Evolutionary conservation across 2,329 filamentous ascomycete species (phyloP), one percentile per base, ranked within the genome.

Genomic region (Talaromyces rugulosus): DNA sequence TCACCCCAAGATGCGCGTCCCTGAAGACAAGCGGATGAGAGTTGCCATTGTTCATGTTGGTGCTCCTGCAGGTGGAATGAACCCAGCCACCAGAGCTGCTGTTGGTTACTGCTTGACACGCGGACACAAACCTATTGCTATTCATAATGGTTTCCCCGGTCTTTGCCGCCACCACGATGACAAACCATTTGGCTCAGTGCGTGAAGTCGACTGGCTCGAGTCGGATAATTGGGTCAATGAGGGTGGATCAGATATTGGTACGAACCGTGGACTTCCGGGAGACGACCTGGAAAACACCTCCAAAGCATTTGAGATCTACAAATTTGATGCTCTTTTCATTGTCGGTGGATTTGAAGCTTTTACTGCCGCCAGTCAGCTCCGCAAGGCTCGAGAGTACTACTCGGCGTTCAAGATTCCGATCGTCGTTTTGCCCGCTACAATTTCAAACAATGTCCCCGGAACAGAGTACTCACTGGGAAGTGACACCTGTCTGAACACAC

Each of bases 41-140:
- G 91, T 99, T 70, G 95, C 92, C 56, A 96, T 99, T 72, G 91
- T 99, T 77, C 96, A 98, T 71, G 93, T 98, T 28, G 95, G 95
- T 70, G 95, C 95, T 12, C 95, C 95, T 7, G 95, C 95, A 33
- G 95, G 95, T 76, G 95, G 95, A 70, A 98, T 99, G 91, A 99
- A 99, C 77, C 93, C 94, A 31, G 95, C 95, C 50, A 95, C 96
- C 23, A 88, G 95, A 68, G 94, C 92, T 33, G 94, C 91, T 14
- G 93, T 97, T 18, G 92, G 92, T 34, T 97, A 97, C 81, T 98
- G 93, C 75, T 77, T 96, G 62, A 90, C 90, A 52, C 87, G 92
- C 63, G 95, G 95, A n/a, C 95, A 99, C 75, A 92, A 91, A 58
- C 91, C 95, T 4, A 77, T 98, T 70, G 94, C 92, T 18, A 92